Conservation (phyloP, 1,139 yeast genomes). For the Candida neerlandica region DNA sequence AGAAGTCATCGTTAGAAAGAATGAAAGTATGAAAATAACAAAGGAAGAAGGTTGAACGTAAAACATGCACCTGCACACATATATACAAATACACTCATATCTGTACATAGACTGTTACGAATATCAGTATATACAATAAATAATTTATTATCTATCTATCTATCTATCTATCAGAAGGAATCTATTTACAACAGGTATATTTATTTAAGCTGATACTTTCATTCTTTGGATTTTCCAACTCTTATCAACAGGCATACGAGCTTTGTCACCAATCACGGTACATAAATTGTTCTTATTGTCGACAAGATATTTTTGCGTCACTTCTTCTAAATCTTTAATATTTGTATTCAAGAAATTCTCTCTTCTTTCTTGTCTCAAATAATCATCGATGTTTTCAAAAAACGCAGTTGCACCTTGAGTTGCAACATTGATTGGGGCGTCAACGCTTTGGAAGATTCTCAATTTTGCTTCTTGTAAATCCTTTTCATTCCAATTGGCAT, state of each 20-base stretch:
- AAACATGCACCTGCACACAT: too few relatives aligned
- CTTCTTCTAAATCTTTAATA: constrained; percentile 63
- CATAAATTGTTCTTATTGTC: constrained; percentile 27
- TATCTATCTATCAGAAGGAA: constrained; percentile 3
- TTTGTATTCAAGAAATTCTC: constrained; percentile 67
- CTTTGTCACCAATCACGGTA: constrained; percentile 57
- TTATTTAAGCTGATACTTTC: constrained; percentile 4
- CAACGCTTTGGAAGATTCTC: constrained; percentile 86
- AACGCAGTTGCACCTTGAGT: constrained; percentile 74
- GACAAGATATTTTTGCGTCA: constrained; percentile 60
- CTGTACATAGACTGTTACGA: neutral
- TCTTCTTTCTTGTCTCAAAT: constrained; percentile 80
- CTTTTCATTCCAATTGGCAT: constrained; percentile 50
- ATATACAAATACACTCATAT: constrained; percentile 2
- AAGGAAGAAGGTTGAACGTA: neutral
- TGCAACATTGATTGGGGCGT: constrained; percentile 84
- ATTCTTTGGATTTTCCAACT: constrained; percentile 29
- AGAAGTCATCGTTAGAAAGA: constrained; percentile 44
- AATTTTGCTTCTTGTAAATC: constrained; percentile 90
- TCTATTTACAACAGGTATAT: neutral
- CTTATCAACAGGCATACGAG: constrained; percentile 30
- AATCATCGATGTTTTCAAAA: constrained; percentile 72
- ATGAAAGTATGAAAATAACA: too few relatives aligned
- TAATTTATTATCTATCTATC: constrained; percentile 4
- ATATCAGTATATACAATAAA: neutral